Evolutionary conservation across 2,329 filamentous ascomycete genomes (phyloP), one percentile per base, ranked within the genome.

Genomic region (Colletotrichum sp.): DNA sequence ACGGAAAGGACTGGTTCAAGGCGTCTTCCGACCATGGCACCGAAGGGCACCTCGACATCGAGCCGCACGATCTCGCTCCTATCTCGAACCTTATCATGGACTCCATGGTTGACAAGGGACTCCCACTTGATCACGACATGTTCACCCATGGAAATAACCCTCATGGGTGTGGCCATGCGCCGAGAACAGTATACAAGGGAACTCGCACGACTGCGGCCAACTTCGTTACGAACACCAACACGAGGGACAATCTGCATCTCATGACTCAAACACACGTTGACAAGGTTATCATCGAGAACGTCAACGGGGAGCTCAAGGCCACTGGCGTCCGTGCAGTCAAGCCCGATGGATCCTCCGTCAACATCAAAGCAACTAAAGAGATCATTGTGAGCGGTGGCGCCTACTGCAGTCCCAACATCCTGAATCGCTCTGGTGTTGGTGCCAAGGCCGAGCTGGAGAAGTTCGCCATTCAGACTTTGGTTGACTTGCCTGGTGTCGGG

Each of bases 71-170:
- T 73, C 81, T 90, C 1, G 89, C 89, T 4, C 89, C 90, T 2
- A 92, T 92, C 38, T 90, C 89, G 4, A 81, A 90, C 58, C 83
- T 88, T 34, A 79, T 91, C 12, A 82, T 87, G 33, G 85, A 91
- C 62, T 91, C 89, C 0, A 87, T 91, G 81, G 80, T 88, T 11
- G 88, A 87, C 3, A 82, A 87, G 73, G 90, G 90, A 5, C 79
- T 92, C 1, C 86, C 87, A 0, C 82, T 90, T n/a, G 85, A 89
- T 54, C 84, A 85, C 21, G 90, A 92, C 75, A 91, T 92, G 88
- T 92, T 92, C 77, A 86, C 86, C 1, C 79, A 69, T 74, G 91
- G 70, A 81, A 83, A 87, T 34, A 86, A 85, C 24, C 80, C 88
- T 2, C 86, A 90, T 66, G 89, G 89, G 1, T 91, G 89, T 76